Base-by-base conservation (phyloP, 306 rosid species). In the Gleditsia sinensis region DNA sequence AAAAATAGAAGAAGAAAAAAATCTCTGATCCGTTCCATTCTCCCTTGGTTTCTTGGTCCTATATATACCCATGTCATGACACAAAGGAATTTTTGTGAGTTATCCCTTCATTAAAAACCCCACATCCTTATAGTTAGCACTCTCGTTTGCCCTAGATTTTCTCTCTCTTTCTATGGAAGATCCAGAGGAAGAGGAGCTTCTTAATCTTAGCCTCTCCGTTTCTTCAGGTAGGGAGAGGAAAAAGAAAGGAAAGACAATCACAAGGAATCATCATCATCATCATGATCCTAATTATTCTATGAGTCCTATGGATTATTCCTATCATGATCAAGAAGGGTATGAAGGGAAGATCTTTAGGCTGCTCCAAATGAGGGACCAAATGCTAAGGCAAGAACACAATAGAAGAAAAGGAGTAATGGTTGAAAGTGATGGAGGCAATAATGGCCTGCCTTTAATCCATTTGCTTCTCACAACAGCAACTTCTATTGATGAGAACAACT, bases 131-230 rank as follows among this genome's bases (percentile, higher is more conserved):
- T n/a, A 59, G 56, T 70, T 56, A 33, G 16, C 76, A 50, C 50
- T 59, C 50, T 67, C 28, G 73, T 67, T 53, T 43, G 50, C 2
- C 79, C 82, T 75, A 78, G 81, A 82, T 75, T 74, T 39, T 32
- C 57, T 69, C 70, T 61, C 40, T n/a, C n/a, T n/a, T n/a, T n/a
- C n/a, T 43, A 90, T 90, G 94, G 91, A 85, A 82, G 82, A 80
- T 78, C 76, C 86, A 55, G 87, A 87, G 12, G 88, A 86, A 51
- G 93, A 85, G 20, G 86, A 87, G 87, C 79, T 87, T 69, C 80
- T 91, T 82, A 89, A 82, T 79, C 97, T 91, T 9, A 91, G 85
- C 88, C 97, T 91, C 16, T 85, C 89, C 25, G 87, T 85, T 45
- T 86, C 84, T 33, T 40, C 88, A 10, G 70, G 72, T 19, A 78